Base-by-base conservation (phyloP, 495 filamentous ascomycete genomes). In the Aspergillus haitiensis region DNA sequence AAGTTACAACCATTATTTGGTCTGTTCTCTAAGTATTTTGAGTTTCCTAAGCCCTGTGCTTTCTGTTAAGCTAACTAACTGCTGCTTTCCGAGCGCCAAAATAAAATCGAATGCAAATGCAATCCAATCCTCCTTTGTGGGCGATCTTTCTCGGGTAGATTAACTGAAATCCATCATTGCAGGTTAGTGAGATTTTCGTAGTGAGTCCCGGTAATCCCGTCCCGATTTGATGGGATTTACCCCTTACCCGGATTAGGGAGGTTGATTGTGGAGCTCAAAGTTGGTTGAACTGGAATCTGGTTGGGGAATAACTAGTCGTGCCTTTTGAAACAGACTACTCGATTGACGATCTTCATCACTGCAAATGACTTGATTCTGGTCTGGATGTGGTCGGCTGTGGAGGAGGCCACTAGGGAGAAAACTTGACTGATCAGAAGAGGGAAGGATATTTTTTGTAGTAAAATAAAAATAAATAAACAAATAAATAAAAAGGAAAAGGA, bases 401-500 rank as follows among this genome's bases (percentile, higher is more conserved):
- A 51, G 4, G 33, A 34, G 13, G 5, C 46, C 47, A 27, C 39
- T 55, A n/a, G 27, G 13, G 40, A n/a, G 51, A 44, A 63, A 44
- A 63, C 44, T 34, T 44, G 56, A 59, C 51, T 52, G 56, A 59
- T 64, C 56, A 60, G 49, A 62, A 47, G 34, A 37, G 40, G 32
- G 18, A 55, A 27, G 3, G 21, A 27, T 27, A 1, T 27, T 27
- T 27, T 27, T 27, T 27, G 1, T 27, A 1, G 1, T 27, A 27
- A 27, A 27, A 27, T 1, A 27, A 27, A 27, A 27, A 46, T 13
- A 42, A 45, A 50, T 37, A 44, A 53, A 53, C 42, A 27, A 32
- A 56, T 56, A 33, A 15, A 7, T 9, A 11, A 46, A 50, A 47
- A 34, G 35, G 15, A 46, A 52, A 52, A 47, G 16, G 4, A 46